Conservation (phyloP, 2,329 filamentous ascomycete genomes). For the Colletotrichum chlorophyti region DNA sequence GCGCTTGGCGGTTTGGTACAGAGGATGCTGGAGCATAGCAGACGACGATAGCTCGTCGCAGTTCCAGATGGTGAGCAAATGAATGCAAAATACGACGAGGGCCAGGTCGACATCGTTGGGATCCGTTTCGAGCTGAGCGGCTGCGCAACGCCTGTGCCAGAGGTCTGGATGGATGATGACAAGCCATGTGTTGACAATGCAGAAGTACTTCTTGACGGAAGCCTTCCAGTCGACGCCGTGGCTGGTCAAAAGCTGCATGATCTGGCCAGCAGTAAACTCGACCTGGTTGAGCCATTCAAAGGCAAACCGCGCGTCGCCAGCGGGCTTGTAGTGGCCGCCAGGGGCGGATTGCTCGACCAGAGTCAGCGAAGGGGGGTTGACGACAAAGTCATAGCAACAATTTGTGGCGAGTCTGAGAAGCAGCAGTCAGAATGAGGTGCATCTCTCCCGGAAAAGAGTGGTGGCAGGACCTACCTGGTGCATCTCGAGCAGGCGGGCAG, state of each 20-base stretch:
- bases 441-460: neutral
- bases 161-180: constrained; percentile 45
- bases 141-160: constrained; percentile 37
- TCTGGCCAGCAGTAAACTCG: constrained; percentile 44
- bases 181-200: constrained; percentile 49
- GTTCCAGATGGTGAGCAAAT: constrained; percentile 44
- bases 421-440: neutral
- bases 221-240: constrained; percentile 45
- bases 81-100: constrained; percentile 50
- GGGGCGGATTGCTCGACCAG: constrained; percentile 35
- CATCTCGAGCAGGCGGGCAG: constrained; percentile 43
- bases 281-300: constrained; percentile 38
- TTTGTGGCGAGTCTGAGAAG: constrained; percentile 29
- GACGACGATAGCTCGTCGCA: constrained; percentile 43
- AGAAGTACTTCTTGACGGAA: constrained; percentile 45
- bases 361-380: constrained; percentile 42
- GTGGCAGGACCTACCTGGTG: constrained; percentile 35
- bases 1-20: constrained; percentile 47
- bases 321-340: constrained; percentile 32
- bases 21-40: constrained; percentile 47
- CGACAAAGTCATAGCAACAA: constrained; percentile 45
- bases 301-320: constrained; percentile 3
- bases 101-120: constrained; percentile 40
- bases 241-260: constrained; percentile 45
- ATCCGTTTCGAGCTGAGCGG: constrained; percentile 36